Conservation (phyloP, 2,329 filamentous ascomycete species). For the Scedosporium dehoogii region DNA sequence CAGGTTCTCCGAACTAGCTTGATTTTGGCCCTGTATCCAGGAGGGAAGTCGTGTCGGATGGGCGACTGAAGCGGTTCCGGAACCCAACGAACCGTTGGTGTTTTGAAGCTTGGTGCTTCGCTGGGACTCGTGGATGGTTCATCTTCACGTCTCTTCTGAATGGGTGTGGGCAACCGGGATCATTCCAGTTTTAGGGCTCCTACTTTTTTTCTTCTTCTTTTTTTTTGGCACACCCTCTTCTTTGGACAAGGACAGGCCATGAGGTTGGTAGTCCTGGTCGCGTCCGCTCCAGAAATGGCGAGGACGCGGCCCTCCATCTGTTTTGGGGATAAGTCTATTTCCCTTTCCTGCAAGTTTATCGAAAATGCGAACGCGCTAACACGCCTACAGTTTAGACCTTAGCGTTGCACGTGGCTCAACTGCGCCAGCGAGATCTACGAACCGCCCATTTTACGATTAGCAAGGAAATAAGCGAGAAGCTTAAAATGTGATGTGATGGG, state of each 20-base stretch:
- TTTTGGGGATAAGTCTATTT: slow-evolving; percentile 38
- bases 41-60: not conserved
- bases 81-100: not conserved
- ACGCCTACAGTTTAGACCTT: not conserved
- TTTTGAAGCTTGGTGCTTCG: not conserved
- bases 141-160: not conserved
- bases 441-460: too few species aligned
- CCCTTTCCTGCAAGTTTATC: not conserved
- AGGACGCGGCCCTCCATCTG: slow-evolving; percentile 33
- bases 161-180: not conserved
- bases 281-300: slow-evolving; percentile 40
- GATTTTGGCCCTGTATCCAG: not conserved
- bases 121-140: not conserved
- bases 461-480: too few species aligned
- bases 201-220: not conserved
- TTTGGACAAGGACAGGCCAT: slow-evolving; percentile 24
- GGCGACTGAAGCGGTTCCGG: not conserved
- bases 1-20: not conserved
- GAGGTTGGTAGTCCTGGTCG: slow-evolving; percentile 36
- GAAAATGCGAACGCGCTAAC: not conserved
- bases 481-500: too few species aligned
- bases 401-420: too few species aligned
- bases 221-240: too few species aligned
- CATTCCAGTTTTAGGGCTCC: not conserved
- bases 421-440: too few species aligned